Conservation (phyloP, 2,329 filamentous ascomycete species). For the Fusarium virguliforme region DNA sequence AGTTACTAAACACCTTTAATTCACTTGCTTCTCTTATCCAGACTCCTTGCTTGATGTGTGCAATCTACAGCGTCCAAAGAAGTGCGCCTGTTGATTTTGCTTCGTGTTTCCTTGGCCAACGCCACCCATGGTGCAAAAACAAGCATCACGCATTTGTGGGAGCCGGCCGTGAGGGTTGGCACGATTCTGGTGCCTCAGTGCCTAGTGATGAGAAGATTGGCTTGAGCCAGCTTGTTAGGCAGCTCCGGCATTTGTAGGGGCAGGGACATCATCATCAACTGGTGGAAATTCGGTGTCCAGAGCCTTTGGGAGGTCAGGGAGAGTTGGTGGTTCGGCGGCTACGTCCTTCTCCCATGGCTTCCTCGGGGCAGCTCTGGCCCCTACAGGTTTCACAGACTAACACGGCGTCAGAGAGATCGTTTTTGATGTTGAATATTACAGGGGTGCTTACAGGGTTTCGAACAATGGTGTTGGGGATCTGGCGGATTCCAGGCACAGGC, state of each 20-base stretch:
- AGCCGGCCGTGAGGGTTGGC: slow-evolving; percentile 31
- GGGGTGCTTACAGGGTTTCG: slow-evolving; percentile 73
- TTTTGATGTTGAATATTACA: neutral
- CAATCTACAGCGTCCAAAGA: neutral
- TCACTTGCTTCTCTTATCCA: slow-evolving; percentile 44
- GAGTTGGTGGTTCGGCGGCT: slow-evolving; percentile 30
- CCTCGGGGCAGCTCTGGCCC: slow-evolving; percentile 63
- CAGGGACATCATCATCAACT: slow-evolving; percentile 36
- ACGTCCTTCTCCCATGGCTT: slow-evolving; percentile 85
- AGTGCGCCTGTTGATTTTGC: neutral
- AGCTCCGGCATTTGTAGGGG: slow-evolving; percentile 14
- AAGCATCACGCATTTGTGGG: neutral
- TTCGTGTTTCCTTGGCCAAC: neutral
- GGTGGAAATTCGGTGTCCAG: slow-evolving; percentile 59
- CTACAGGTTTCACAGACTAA: slow-evolving; percentile 66
- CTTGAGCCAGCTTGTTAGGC: neutral
- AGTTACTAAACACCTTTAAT: slow-evolving; percentile 47
- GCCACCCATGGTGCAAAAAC: neutral
- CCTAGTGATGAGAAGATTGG: slow-evolving; percentile 5
- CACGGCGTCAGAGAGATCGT: slow-evolving; percentile 23
- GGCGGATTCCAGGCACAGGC: slow-evolving; percentile 87
- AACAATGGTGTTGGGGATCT: slow-evolving; percentile 87
- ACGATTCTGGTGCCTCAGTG: slow-evolving; percentile 8
- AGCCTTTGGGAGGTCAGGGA: slow-evolving; percentile 45
- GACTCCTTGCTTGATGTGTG: neutral